These are phyloP conservation scores for Vigna angularis DNA, from an alignment of 306 rosid species.

Conservation along the genomic window DNA sequence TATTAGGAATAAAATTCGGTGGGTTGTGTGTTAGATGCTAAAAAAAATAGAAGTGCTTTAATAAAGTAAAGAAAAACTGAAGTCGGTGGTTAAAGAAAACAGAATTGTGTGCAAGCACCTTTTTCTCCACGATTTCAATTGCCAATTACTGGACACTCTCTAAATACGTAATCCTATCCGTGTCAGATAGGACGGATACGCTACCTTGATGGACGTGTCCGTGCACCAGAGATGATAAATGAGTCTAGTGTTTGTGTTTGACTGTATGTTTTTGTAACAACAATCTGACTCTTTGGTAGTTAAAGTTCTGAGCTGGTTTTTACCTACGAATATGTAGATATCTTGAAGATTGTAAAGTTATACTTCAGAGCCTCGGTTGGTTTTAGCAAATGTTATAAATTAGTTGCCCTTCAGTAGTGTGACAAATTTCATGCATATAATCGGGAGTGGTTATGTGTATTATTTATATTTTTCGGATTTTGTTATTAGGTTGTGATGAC, in stretches of 20 bases:
- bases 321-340: neutral
- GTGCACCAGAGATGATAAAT: neutral
- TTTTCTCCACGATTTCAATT: too few species aligned
- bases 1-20: too few species aligned
- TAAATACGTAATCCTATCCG: too few species aligned
- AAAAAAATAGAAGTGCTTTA: too few species aligned
- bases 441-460: neutral
- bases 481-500: neutral
- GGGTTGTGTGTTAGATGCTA: too few species aligned
- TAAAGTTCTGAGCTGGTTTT: slow-evolving; percentile 22
- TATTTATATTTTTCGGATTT: neutral
- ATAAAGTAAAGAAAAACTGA: too few species aligned
- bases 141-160: too few species aligned
- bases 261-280: neutral
- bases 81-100: too few species aligned
- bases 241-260: neutral
- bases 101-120: too few species aligned
- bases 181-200: too few species aligned
- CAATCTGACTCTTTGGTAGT: slow-evolving; percentile 19
- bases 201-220: too few species aligned
- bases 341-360: neutral
- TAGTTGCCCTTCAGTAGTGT: neutral
- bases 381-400: slow-evolving; percentile 8
- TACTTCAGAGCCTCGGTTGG: slow-evolving; percentile 8
- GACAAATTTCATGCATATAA: neutral